Evolutionary conservation across 306 rosid species (phyloP).

Genomic region (apple (Malus domestica)): DNA sequence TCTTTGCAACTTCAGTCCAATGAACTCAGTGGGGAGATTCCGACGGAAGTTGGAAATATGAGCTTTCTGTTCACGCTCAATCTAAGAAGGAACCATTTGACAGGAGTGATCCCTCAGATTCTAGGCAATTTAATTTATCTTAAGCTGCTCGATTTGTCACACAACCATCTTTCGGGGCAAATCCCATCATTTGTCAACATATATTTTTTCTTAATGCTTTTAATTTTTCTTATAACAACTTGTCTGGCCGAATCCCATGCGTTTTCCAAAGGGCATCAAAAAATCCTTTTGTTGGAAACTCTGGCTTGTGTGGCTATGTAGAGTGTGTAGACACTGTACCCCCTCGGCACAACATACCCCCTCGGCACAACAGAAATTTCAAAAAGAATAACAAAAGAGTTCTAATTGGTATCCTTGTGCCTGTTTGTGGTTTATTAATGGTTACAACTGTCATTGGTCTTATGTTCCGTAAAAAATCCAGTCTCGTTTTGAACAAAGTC

Average conservation of each 20-base stretch:
- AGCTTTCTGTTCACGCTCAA: too few relatives aligned
- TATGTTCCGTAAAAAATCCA: too few relatives aligned
- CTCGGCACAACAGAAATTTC: too few relatives aligned
- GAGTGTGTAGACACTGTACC: too few relatives aligned
- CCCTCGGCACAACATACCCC: too few relatives aligned
- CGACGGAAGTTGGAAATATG: too few relatives aligned
- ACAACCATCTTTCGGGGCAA: constrained; percentile 7
- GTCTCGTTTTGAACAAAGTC: too few relatives aligned
- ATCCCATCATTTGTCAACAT: too few relatives aligned
- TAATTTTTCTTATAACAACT: constrained; percentile 33
- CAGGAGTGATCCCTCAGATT: too few relatives aligned
- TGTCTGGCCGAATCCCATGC: constrained; percentile 44
- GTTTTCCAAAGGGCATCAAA: constrained; percentile 17
- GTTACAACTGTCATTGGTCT: background rate
- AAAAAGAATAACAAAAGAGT: background rate
- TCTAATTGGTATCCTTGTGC: constrained; percentile 16
- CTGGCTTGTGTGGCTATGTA: constrained; percentile 21
- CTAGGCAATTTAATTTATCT: too few relatives aligned
- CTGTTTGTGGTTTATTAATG: constrained; percentile 2
- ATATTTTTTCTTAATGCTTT: background rate
- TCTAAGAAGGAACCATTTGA: too few relatives aligned
- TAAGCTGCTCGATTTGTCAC: background rate
- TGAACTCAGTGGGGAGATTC: constrained; percentile 14
- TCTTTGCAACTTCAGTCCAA: constrained; percentile 54
- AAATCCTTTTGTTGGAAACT: constrained; percentile 42